A percentile compares a stretch with the other conserved stretches of the same genome.
These are phyloP conservation scores for Colletotrichum abscissum DNA, from an alignment of 2,329 filamentous ascomycete genomes.

Conservation along the genomic window DNA sequence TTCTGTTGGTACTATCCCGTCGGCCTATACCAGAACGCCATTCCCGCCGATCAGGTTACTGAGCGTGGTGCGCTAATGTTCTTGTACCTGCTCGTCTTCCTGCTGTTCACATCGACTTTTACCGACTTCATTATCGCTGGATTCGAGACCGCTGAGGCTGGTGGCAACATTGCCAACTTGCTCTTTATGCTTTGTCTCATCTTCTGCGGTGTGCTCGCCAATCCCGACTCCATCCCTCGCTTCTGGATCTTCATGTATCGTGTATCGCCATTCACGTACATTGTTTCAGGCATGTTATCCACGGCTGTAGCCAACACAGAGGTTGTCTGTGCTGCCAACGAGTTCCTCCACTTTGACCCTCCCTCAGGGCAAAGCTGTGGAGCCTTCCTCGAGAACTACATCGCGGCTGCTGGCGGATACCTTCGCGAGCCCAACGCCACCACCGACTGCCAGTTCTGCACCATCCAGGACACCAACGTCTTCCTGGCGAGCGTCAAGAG, in stretches of 20 bases:
- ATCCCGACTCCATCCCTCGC: slow-evolving; percentile 69
- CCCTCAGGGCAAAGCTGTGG: slow-evolving; percentile 67
- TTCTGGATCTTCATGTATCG: slow-evolving; percentile 92
- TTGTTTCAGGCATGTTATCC: slow-evolving; percentile 78
- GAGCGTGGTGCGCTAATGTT: slow-evolving; percentile 85
- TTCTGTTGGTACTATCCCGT: slow-evolving; percentile 89
- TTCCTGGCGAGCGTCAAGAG: slow-evolving; percentile 61
- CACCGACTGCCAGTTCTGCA: slow-evolving; percentile 66
- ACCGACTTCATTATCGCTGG: slow-evolving; percentile 81
- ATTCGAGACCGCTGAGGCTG: slow-evolving; percentile 79
- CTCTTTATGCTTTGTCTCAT: slow-evolving; percentile 79
- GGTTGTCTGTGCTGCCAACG: slow-evolving; percentile 76
- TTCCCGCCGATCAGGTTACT: slow-evolving; percentile 66
- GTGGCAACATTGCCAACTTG: slow-evolving; percentile 80
- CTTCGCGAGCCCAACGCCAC: slow-evolving; percentile 62
- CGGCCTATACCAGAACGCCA: slow-evolving; percentile 78
- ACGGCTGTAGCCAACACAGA: slow-evolving; percentile 75
- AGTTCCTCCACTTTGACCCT: slow-evolving; percentile 76
- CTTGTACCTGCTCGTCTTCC: slow-evolving; percentile 79
- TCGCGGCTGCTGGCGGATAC: slow-evolving; percentile 61
- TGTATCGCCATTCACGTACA: slow-evolving; percentile 84
- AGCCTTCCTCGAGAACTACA: slow-evolving; percentile 67
- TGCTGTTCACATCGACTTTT: slow-evolving; percentile 86
- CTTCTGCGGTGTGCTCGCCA: slow-evolving; percentile 81
- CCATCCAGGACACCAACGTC: slow-evolving; percentile 61